Conservation (phyloP, 805 yeast genomes). For the Starmera caribaea region DNA sequence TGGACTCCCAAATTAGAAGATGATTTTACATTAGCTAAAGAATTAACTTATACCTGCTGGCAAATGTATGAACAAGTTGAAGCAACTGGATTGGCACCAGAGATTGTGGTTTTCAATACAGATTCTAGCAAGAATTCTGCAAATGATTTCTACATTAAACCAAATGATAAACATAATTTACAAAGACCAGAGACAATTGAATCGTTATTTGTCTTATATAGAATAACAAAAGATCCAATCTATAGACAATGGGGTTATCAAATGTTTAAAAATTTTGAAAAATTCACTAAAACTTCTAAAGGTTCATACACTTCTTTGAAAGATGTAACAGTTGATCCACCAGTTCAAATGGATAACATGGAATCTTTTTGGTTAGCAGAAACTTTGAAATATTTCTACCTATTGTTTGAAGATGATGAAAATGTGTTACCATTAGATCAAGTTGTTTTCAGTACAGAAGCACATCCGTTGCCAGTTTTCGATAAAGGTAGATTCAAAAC, state of each 20-base stretch:
- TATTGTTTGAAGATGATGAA: conserved; percentile 64
- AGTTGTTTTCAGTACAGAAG: conserved; percentile 84
- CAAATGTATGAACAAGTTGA: conserved; percentile 65
- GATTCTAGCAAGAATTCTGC: conserved; percentile 24
- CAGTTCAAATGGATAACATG: conserved; percentile 57
- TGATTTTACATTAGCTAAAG: conserved; percentile 64
- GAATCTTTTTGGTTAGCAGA: conserved; percentile 94
- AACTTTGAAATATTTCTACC: conserved; percentile 76
- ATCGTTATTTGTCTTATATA: conserved; percentile 69
- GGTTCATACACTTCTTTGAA: conserved; percentile 54
- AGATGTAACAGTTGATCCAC: conserved; percentile 52
- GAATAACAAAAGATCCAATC: conserved; percentile 69
- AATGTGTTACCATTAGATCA: conserved; percentile 54
- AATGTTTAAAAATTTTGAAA: conserved; percentile 62
- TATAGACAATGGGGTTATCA: conserved; percentile 89
- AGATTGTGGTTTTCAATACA: conserved; percentile 74
- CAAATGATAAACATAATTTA: conserved; percentile 68
- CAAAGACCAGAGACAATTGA: conserved; percentile 95
- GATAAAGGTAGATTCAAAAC: conserved; percentile 39
- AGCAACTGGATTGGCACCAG: conserved; percentile 75
- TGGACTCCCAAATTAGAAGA: conserved; percentile 54
- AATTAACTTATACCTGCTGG: conserved; percentile 72
- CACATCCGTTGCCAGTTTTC: conserved; percentile 83
- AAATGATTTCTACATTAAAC: conserved; percentile 60
- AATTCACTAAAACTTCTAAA: conserved; percentile 41